These are phyloP conservation scores for Hippophae rhamnoides DNA, from an alignment of 306 rosid genomes.

Conservation along the genomic window DNA sequence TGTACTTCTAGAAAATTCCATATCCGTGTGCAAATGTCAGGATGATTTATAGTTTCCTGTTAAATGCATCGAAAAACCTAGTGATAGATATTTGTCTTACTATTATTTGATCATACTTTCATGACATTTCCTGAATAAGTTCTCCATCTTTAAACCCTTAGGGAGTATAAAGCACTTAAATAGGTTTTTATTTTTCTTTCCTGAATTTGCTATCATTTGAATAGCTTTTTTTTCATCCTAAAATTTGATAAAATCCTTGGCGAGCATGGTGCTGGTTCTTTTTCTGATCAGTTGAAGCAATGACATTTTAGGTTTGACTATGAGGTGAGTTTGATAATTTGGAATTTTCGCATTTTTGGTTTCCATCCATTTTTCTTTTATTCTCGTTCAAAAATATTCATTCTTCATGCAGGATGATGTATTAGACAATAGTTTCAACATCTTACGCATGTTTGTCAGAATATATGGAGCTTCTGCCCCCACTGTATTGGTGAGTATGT, in stretches of 20 bases:
- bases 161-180: not conserved
- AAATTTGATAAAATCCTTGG: conserved; percentile 12
- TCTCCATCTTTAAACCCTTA: not conserved
- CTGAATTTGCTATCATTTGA: conserved; percentile 7
- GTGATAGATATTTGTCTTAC: not conserved
- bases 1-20: not conserved
- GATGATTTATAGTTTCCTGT: not conserved
- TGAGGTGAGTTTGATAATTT: conserved; percentile 47
- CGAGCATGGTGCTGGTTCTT: conserved; percentile 22
- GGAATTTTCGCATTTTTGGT: no score
- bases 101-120: not conserved
- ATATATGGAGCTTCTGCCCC: conserved; percentile 81
- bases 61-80: not conserved
- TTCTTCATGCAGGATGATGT: conserved; percentile 71
- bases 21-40: not conserved
- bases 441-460: conserved; percentile 74
- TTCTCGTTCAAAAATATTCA: not conserved
- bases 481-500: conserved; percentile 55
- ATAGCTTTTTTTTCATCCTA: conserved; percentile 14
- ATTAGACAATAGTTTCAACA: conserved; percentile 68
- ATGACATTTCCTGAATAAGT: not conserved
- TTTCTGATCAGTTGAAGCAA: conserved; percentile 23
- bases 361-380: not conserved
- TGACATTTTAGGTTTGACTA: conserved; percentile 74
- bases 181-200: conserved; percentile 1